Percentiles rank a stretch among this genome's conserved stretches.
Conservation (phyloP, 768 basidiomycete species). For the Leucocoprinus sp. region DNA sequence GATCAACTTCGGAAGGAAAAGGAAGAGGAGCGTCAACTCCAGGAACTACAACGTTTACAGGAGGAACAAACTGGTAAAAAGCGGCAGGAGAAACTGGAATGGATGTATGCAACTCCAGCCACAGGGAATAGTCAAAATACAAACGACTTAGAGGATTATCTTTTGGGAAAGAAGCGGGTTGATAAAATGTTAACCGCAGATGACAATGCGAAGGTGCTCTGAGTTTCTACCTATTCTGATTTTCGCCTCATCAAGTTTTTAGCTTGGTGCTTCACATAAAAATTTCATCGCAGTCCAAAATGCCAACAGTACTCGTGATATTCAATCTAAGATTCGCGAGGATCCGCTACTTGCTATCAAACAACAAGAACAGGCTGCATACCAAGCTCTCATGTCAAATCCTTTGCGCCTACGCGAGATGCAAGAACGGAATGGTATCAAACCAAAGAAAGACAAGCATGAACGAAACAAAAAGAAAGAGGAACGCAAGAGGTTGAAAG, state of each 20-base stretch:
- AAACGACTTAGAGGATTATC: conserved; percentile 93
- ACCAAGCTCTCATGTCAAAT: conserved; percentile 79
- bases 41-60: conserved; percentile 92
- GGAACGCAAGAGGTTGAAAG: conserved; percentile 34
- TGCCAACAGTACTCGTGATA: conserved; percentile 83
- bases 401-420: conserved; percentile 77
- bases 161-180: conserved; percentile 95
- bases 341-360: conserved; percentile 97
- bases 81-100: conserved; percentile 88
- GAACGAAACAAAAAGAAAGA: conserved; percentile 46
- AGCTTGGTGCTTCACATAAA: conserved; percentile 84
- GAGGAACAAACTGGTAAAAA: conserved; percentile 95
- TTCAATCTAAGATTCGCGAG: conserved; percentile 90
- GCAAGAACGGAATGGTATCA: conserved; percentile 76
- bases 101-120: conserved; percentile 99
- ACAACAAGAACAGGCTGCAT: conserved; percentile 92
- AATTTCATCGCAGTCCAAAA: conserved; percentile 93
- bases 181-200: conserved; percentile 91
- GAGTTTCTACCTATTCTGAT: neutral
- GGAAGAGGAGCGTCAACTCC: conserved; percentile 94
- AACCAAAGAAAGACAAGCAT: conserved; percentile 70
- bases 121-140: conserved; percentile 79
- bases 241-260: neutral
- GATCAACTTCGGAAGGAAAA: conserved; percentile 96
- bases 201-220: conserved; percentile 76